Evolutionary conservation across 371 early-diverging fungal genomes (phyloP).

Genomic region (Syncephalastrum contaminatum): DNA sequence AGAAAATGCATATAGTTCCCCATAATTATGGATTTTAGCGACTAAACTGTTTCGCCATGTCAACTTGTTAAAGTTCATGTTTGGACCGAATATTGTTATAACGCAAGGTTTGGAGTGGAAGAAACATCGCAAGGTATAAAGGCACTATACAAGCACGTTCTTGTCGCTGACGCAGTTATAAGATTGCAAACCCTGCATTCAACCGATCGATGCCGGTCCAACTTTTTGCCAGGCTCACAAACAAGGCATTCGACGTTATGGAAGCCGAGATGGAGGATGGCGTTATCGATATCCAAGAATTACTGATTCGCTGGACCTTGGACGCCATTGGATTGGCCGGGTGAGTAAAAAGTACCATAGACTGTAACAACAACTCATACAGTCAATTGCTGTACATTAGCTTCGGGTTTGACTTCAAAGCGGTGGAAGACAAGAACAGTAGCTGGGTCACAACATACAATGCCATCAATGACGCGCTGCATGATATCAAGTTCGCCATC

Average conservation of each 20-base stretch:
- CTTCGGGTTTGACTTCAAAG: conserved; percentile 14
- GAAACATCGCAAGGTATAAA: conserved; percentile 27
- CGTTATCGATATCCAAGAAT: conserved; percentile 15
- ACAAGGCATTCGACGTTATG: conserved; percentile 20
- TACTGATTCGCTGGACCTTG: conserved; percentile 20
- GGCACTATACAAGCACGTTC: too few species aligned
- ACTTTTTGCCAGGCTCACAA: conserved; percentile 22
- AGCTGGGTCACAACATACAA: conserved; percentile 16
- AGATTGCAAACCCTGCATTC: conserved; percentile 26
- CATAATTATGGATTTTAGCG: too few species aligned
- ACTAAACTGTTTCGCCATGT: too few species aligned
- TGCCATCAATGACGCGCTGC: too few species aligned
- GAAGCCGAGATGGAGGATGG: conserved; percentile 8
- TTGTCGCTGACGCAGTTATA: background rate
- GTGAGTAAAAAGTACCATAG: background rate
- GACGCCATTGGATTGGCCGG: conserved; percentile 37
- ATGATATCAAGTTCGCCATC: background rate
- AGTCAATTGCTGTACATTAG: too few species aligned
- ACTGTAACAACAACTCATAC: too few species aligned
- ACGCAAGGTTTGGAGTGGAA: conserved; percentile 29
- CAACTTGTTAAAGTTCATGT: conserved; percentile 9
- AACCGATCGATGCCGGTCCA: conserved; percentile 26
- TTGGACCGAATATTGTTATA: conserved; percentile 29
- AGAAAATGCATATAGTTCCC: too few species aligned
- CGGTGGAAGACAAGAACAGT: conserved; percentile 13